Base-by-base conservation (phyloP, 1,284 basidiomycete genomes). In the Tausonia pullulans region DNA sequence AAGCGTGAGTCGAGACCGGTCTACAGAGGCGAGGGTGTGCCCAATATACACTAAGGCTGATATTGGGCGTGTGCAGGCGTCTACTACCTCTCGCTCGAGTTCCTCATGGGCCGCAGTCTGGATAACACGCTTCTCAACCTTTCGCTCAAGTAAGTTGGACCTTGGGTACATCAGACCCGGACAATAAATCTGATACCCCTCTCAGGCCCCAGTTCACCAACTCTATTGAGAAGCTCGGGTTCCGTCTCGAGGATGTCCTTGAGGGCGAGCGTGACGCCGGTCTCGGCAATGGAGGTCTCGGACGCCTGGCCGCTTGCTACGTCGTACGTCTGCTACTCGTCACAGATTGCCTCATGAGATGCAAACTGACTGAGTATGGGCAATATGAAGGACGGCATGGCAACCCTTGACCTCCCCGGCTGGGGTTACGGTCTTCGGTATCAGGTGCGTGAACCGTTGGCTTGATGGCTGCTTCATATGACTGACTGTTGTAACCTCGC, bases 281-380 rank as follows among this genome's bases (percentile, higher is more conserved):
- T 9, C 54, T 66, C 86, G 68, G 88, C 2, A 74, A 74, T 64
- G 79, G 79, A 67, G 79, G 92, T 69, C 82, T 96, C 11, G 92
- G 92, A 1, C 88, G 92, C 62, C 82, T 96, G 52, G 92, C 92
- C 1, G 92, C 93, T 2, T 96, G 92, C 78, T 96, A 95, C 76
- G 83, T 93, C 67, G 88, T 27, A 27, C 2, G 27, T 27, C 27
- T 27, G 27, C 27, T 27, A 90, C 72, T 89, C 87, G 4, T 83
- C 27, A 27, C 82, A 66, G 67, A 57, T n/a, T 16, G 58, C 55
- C 13, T 10, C 11, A 48, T 51, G 3, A 1, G 46, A 66, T 60
- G 13, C 68, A 57, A 68, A 68, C 63, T 69, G 65, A 63, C 59
- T 68, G 3, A 58, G 67, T 14, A 69, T 58, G 10, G 48, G 9